These are phyloP conservation scores for Monosporascus ibericus DNA, from an alignment of 2,329 filamentous ascomycete species.

Conservation along the genomic window DNA sequence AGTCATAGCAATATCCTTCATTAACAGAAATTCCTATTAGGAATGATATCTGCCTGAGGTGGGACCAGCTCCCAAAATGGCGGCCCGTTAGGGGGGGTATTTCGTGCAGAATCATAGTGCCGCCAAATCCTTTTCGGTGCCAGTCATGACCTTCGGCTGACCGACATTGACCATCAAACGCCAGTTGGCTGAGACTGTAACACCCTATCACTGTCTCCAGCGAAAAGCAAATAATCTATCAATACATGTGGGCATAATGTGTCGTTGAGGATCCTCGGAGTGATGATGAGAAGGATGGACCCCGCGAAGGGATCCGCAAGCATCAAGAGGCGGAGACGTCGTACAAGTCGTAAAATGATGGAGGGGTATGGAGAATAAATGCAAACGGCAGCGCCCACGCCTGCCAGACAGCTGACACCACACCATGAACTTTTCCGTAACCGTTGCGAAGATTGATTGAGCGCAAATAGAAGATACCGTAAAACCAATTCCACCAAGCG, in stretches of 20 bases:
- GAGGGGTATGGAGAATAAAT: slow-evolving; percentile 19
- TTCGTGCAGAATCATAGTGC: slow-evolving; percentile 28
- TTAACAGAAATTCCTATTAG: slow-evolving; percentile 26
- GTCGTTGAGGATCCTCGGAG: slow-evolving; percentile 15
- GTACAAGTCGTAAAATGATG: slow-evolving; percentile 15
- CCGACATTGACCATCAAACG: slow-evolving; percentile 28
- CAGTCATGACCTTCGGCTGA: slow-evolving; percentile 22
- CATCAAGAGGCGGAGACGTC: slow-evolving; percentile 11
- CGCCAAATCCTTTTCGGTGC: slow-evolving; percentile 28
- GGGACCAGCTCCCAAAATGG: slow-evolving; percentile 21
- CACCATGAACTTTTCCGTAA: slow-evolving; percentile 28
- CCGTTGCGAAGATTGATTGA: slow-evolving; percentile 18
- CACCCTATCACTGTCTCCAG: slow-evolving; percentile 20
- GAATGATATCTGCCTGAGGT: slow-evolving; percentile 23
- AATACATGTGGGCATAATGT: slow-evolving; percentile 24
- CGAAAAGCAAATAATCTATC: slow-evolving; percentile 26
- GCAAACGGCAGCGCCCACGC: slow-evolving; percentile 23
- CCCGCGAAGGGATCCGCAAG: slow-evolving; percentile 13
- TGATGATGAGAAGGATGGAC: slow-evolving; percentile 12
- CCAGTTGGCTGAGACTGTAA: slow-evolving; percentile 24
- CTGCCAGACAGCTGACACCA: slow-evolving; percentile 15
- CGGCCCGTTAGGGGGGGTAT: slow-evolving; percentile 25
- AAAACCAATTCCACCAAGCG: slow-evolving; percentile 8
- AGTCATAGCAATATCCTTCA: slow-evolving; percentile 21
- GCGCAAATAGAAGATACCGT: slow-evolving; percentile 9